Conservation (phyloP, 2,329 filamentous ascomycete species). For the Colletotrichum sp. region DNA sequence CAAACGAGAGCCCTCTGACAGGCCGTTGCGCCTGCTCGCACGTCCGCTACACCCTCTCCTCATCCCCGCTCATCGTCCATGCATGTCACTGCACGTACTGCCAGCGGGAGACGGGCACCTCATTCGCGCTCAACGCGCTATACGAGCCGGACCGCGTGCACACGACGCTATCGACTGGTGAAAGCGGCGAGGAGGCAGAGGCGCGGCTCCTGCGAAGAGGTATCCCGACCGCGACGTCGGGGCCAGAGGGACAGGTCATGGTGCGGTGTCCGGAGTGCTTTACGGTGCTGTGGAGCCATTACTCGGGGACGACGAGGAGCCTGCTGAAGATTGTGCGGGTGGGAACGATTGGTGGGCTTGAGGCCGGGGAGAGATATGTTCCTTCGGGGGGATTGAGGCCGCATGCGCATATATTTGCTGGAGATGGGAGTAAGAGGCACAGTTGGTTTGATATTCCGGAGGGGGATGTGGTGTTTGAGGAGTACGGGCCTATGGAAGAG, state of each 20-base stretch:
- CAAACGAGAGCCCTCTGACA: neutral
- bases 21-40: neutral
- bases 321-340: neutral
- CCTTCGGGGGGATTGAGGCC: neutral
- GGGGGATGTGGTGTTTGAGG: neutral
- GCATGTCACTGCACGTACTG: neutral
- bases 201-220: neutral
- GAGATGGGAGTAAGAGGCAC: neutral
- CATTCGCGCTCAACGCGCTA: neutral
- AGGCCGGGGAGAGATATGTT: rapidly evolving
- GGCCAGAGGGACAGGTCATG: neutral
- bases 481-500: neutral
- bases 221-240: neutral
- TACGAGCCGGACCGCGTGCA: neutral
- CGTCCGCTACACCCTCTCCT: neutral
- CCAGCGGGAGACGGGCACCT: neutral
- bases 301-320: neutral
- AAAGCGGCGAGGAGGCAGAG: neutral
- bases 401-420: neutral
- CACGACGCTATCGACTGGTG: neutral
- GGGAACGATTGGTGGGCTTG: neutral
- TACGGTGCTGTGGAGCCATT: neutral
- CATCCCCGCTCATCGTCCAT: neutral
- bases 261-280: neutral
- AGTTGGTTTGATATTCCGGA: neutral